phyloP scores from a whole-genome alignment of 1,284 basidiomycete species.

The Wolfiporia cocos region DNA sequence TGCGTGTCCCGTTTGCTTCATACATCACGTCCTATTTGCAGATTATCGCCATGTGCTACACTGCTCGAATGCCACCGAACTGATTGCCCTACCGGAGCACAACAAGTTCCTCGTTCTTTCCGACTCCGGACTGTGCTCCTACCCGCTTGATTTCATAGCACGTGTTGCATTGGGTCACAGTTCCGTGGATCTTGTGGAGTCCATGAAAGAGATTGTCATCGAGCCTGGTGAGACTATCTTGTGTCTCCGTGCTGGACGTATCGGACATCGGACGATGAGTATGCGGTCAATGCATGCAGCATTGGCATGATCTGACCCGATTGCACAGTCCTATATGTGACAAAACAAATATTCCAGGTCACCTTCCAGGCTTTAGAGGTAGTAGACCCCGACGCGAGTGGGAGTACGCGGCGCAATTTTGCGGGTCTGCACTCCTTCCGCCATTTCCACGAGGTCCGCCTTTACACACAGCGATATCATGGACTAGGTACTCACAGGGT shows the following conservation, averaged over 20 bases:
- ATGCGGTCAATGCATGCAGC: conserved; percentile 10
- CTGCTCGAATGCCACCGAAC: conserved; percentile 56
- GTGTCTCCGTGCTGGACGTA: conserved; percentile 50
- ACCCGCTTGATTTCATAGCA: conserved; percentile 63
- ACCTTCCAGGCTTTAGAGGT: conserved; percentile 44
- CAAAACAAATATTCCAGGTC: conserved; percentile 54
- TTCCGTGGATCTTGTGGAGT: conserved; percentile 39
- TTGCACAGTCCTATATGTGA: conserved; percentile 56
- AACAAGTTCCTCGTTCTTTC: conserved; percentile 63
- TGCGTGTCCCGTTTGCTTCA: neutral
- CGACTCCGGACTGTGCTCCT: conserved; percentile 52
- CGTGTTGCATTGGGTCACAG: conserved; percentile 46
- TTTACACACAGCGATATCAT: neutral
- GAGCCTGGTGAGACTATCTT: conserved; percentile 44
- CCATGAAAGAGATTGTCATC: conserved; percentile 52
- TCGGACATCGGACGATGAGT: conserved; percentile 51
- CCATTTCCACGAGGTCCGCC: conserved; percentile 55
- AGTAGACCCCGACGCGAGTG: conserved; percentile 26
- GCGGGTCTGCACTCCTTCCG: no score
- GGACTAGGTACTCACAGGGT: neutral
- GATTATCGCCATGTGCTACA: conserved; percentile 19
- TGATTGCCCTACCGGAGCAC: conserved; percentile 52
- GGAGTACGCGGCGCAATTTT: no score
- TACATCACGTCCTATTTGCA: no score
- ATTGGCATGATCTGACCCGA: neutral